These are phyloP conservation scores for Patellifolia procumbens DNA, from an alignment of 179 eudicot genomes.

Conservation along the genomic window DNA sequence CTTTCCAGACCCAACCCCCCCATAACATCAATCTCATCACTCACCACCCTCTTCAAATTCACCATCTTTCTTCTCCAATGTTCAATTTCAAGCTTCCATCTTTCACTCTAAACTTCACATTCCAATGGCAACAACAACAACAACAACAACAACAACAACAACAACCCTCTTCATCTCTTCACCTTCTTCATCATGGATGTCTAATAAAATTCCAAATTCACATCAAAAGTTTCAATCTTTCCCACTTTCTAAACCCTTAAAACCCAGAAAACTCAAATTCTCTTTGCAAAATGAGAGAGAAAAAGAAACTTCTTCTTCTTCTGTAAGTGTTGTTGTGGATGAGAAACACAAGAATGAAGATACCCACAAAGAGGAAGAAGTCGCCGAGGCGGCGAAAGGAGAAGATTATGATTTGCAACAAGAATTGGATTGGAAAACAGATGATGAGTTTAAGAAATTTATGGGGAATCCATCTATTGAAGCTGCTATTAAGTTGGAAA, in stretches of 20 bases:
- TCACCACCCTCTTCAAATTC: conserved; percentile 14
- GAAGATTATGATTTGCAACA: conserved; percentile 45
- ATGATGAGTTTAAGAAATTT: conserved; percentile 90
- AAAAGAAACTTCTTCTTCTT: conserved; percentile 42
- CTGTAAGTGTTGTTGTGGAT: conserved; percentile 37
- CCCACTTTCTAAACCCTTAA: conserved; percentile 26
- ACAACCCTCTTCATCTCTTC: conserved; percentile 42
- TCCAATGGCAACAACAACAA: conserved; percentile 74
- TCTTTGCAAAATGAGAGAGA: conserved; percentile 49
- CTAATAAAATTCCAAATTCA: conserved; percentile 14
- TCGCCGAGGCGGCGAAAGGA: conserved; percentile 23
- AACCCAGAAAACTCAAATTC: conserved; percentile 35
- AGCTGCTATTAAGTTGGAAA: conserved; percentile 94
- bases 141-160: too few species aligned
- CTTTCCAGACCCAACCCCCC: conserved; percentile 47
- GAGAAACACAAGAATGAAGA: conserved; percentile 36
- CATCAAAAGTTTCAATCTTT: conserved; percentile 20
- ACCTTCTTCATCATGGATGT: conserved; percentile 32
- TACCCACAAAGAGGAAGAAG: conserved; percentile 26
- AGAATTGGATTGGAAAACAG: conserved; percentile 77
- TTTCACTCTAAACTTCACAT: background rate
- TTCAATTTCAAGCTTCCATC: background rate
- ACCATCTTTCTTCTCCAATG: background rate
- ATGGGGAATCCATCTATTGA: conserved; percentile 97
- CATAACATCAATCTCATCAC: background rate